These are phyloP conservation scores for Xylaria grammica DNA, from an alignment of 495 filamentous ascomycete genomes.

Conservation along the genomic window DNA sequence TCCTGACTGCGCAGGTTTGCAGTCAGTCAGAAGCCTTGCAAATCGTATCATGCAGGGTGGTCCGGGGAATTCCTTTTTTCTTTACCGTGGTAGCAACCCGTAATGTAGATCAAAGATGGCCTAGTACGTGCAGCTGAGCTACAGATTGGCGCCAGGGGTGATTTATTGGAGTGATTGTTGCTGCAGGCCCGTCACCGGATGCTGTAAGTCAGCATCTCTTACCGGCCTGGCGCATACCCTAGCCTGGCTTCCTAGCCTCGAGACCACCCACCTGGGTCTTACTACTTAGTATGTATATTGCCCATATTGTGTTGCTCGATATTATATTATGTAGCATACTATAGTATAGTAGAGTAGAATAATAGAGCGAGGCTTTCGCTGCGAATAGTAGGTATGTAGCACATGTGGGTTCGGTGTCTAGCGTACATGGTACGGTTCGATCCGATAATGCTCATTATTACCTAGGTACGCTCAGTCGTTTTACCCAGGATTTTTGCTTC, in stretches of 20 bases:
- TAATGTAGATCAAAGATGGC: slow-evolving; percentile 4
- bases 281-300: too few species aligned
- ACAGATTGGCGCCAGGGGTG: background rate
- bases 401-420: too few species aligned
- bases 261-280: too few species aligned
- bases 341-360: too few species aligned
- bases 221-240: background rate
- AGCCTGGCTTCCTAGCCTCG: too few species aligned
- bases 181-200: background rate
- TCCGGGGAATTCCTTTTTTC: slow-evolving; percentile 2
- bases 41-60: background rate
- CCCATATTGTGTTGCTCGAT: too few species aligned
- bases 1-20: too few species aligned
- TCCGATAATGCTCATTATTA: slow-evolving; percentile 3
- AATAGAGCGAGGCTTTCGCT: too few species aligned
- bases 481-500: background rate
- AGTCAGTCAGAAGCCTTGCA: background rate
- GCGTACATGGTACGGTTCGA: background rate
- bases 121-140: slow-evolving; percentile 7
- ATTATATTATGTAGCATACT: too few species aligned
- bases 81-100: background rate
- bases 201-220: background rate
- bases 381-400: too few species aligned
- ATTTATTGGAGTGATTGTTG: background rate
- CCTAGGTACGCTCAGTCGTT: background rate